These are phyloP conservation scores for Coemansia sp. DNA, from an alignment of 192 early-diverging fungal genomes.

Conservation along the genomic window DNA sequence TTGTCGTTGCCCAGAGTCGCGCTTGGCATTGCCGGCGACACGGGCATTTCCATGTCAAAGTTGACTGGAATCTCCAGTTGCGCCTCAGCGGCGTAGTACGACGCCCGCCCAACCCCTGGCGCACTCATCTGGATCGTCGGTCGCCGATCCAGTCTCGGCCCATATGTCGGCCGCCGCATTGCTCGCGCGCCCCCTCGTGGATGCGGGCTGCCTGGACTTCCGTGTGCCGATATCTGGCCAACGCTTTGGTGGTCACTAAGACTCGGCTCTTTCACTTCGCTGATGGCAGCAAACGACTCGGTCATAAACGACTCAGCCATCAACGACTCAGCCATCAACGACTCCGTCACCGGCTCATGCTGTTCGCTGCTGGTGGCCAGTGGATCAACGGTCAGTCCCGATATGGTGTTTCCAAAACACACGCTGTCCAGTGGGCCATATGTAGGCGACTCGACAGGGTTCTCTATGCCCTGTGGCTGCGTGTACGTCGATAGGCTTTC, in stretches of 20 bases:
- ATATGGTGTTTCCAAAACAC: not conserved
- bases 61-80: conserved; percentile 43
- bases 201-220: not conserved
- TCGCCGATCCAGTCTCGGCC: conserved; percentile 24
- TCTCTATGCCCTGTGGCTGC: not conserved
- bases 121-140: conserved; percentile 8
- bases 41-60: conserved; percentile 31
- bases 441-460: not conserved
- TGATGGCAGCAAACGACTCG: not conserved
- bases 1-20: not conserved
- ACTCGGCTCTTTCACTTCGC: not conserved
- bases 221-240: not conserved
- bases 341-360: not conserved
- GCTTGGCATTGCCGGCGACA: not conserved
- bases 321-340: not conserved
- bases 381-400: not conserved
- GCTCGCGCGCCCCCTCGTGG: not conserved
- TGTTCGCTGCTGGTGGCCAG: conserved; percentile 1
- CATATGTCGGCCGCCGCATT: conserved; percentile 26
- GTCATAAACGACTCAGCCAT: not conserved
- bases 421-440: conserved; percentile 1
- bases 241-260: not conserved
- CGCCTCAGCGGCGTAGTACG: conserved; percentile 33
- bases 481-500: conserved; percentile 10
- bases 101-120: conserved; percentile 17